Evolutionary conservation across 257 asterid species (phyloP), one percentile per base, ranked within the genome.

Genomic region (Linderniella brevidens): DNA sequence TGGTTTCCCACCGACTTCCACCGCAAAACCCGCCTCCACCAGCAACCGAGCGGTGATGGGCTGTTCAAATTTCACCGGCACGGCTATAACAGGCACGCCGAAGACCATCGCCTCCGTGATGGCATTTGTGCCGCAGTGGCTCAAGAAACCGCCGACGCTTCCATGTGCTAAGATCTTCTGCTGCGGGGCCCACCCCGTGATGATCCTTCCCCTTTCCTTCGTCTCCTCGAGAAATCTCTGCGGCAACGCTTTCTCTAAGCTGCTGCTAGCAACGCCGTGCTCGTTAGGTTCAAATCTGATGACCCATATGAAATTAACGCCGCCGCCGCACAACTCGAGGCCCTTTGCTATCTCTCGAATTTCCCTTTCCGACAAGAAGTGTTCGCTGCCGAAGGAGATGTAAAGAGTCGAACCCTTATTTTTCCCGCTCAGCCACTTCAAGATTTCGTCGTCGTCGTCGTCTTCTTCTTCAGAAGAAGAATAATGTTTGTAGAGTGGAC

Each of bases 51-150:
- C 40, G 17, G 37, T 46, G 15, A 48, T n/a, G 1, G 57, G 57
- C 37, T 50, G 55, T 35, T 50, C 55, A 14, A n/a, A 36, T 37
- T 16, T 63, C 17, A 57, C 40, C n/a, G 54, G 32, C 41, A 46
- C 10, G 19, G 55, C 60, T 8, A 59, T 57, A 20, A 51, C 8
- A 8, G 64, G 56, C 6, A 49, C 55, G 37, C 52, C 52, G 29
- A 11, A 47, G 13, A 6, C 12, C 37, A 47, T 11, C 11, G 37
- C 29, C 14, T 47, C 52, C 36, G 29, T 19, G 8, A 18, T 0
- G 13, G 52, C 19, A 11, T 36, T 47, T 16, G 36, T 18, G 4
- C 52, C 52, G n/a, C 52, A 47, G 37, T 47, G 52, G 4, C 52
- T 47, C 37, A 47, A 8, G 13, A 47, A 39, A 39, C 32, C 32